A percentile compares a stretch with the other conserved stretches of the same genome.
phyloP scores from a whole-genome alignment of 139 green algal species.

The Micractinium conductrix region DNA sequence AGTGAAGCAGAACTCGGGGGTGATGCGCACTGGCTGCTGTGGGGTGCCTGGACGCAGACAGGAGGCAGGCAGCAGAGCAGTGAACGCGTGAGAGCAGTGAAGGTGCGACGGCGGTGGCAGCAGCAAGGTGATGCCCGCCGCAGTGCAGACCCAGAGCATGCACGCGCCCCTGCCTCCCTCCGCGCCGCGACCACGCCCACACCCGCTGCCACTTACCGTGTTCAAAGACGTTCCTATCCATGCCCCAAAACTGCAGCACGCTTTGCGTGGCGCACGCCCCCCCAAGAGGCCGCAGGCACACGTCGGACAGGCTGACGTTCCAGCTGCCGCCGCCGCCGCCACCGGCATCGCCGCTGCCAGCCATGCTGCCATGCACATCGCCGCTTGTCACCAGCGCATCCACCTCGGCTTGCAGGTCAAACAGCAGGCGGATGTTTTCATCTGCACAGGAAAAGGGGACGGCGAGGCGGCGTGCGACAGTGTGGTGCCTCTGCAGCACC shows the following conservation, averaged over 20 bases:
- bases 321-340: constrained; percentile 27
- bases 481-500: too few species aligned
- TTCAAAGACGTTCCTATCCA: constrained; percentile 63
- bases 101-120: not conserved
- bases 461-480: too few species aligned
- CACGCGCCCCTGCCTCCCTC: too few species aligned
- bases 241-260: constrained; percentile 92
- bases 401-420: constrained; percentile 76
- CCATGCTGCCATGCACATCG: not conserved
- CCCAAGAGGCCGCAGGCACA: constrained; percentile 91
- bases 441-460: constrained; percentile 42
- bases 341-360: not conserved
- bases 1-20: constrained; percentile 73
- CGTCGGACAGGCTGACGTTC: constrained; percentile 64
- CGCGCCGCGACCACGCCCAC: not conserved
- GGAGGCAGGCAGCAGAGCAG: not conserved
- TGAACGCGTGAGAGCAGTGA: not conserved
- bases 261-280: constrained; percentile 80
- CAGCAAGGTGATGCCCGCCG: too few species aligned
- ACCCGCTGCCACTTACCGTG: constrained; percentile 22
- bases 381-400: not conserved
- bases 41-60: constrained; percentile 47
- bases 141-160: too few species aligned
- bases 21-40: constrained; percentile 34
- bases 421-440: constrained; percentile 76